phyloP scores from a whole-genome alignment of 805 yeast genomes.

The Cyberlindnera mycetangii region DNA sequence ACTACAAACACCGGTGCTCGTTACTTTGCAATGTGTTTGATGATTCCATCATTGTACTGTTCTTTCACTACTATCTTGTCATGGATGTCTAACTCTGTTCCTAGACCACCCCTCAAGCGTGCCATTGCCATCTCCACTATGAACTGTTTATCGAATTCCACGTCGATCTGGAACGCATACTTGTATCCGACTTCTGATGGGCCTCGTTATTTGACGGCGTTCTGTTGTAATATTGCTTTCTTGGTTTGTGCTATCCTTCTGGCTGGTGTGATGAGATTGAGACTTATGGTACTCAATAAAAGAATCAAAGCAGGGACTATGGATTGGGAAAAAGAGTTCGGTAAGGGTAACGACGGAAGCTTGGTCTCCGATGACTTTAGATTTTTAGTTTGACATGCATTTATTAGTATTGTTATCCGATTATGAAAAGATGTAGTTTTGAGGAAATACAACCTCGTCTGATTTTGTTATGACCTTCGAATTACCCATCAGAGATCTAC shows the following conservation, averaged over 20 bases:
- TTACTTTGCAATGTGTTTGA: constrained; percentile 56
- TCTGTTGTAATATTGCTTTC: constrained; percentile 47
- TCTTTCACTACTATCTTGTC: constrained; percentile 50
- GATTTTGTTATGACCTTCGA: too few species aligned
- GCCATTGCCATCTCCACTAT: constrained; percentile 55
- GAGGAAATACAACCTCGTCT: too few species aligned
- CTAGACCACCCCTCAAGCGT: constrained; percentile 58
- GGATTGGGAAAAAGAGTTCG: constrained; percentile 47
- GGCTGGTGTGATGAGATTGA: constrained; percentile 39
- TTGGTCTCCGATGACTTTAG: constrained; percentile 42
- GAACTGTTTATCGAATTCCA: constrained; percentile 54
- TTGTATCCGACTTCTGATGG: constrained; percentile 43
- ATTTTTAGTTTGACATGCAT: constrained; percentile 26
- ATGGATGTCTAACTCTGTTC: constrained; percentile 55
- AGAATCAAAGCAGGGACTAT: constrained; percentile 42
- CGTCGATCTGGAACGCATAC: constrained; percentile 55
- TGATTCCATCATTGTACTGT: constrained; percentile 55
- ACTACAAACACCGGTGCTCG: constrained; percentile 54
- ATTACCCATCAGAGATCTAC: too few species aligned
- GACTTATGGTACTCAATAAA: constrained; percentile 39
- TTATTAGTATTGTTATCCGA: too few species aligned
- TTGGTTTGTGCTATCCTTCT: constrained; percentile 37
- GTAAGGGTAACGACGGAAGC: constrained; percentile 42
- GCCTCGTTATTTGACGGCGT: constrained; percentile 47
- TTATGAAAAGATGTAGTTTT: background rate